Evolutionary conservation across 768 basidiomycete species (phyloP).

Genomic region (Termitomyces titanicus): DNA sequence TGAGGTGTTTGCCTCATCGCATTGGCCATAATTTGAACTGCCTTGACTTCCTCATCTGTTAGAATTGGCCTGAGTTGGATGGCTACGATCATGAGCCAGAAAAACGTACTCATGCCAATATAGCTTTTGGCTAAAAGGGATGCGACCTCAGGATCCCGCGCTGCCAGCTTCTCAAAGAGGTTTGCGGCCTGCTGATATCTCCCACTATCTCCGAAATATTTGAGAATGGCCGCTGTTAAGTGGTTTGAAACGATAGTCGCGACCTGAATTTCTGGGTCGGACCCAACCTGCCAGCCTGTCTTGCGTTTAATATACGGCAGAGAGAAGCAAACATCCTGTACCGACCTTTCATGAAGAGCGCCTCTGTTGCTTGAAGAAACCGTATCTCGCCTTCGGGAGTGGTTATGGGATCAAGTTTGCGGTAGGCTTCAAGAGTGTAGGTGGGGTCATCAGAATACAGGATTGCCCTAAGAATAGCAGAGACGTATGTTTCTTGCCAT

Average conservation of each 20-base stretch:
- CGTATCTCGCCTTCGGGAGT: slow-evolving; percentile 83
- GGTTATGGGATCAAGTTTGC: slow-evolving; percentile 94
- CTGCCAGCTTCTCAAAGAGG: slow-evolving; percentile 86
- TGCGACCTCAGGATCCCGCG: slow-evolving; percentile 86
- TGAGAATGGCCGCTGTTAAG: slow-evolving; percentile 89
- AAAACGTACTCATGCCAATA: slow-evolving; percentile 90
- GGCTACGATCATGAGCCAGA: background rate
- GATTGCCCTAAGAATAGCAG: slow-evolving; percentile 86
- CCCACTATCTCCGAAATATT: slow-evolving; percentile 94
- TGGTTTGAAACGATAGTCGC: slow-evolving; percentile 97
- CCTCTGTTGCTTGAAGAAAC: slow-evolving; percentile 89
- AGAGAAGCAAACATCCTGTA: background rate
- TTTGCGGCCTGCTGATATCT: slow-evolving; percentile 87
- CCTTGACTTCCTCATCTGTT: slow-evolving; percentile 96
- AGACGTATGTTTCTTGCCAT: slow-evolving; percentile 98
- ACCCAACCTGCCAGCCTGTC: slow-evolving; percentile 96
- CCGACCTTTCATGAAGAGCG: slow-evolving; percentile 77
- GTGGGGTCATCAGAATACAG: slow-evolving; percentile 95
- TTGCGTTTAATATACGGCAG: background rate
- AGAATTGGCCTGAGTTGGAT: background rate
- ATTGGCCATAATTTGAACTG: slow-evolving; percentile 85
- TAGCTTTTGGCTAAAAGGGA: slow-evolving; percentile 86
- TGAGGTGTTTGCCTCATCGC: slow-evolving; percentile 86
- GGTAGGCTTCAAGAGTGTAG: slow-evolving; percentile 88
- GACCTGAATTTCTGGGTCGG: slow-evolving; percentile 98